Evolutionary conservation across 2,329 filamentous ascomycete genomes (phyloP).

Genomic region (Aspergillus sp.): DNA sequence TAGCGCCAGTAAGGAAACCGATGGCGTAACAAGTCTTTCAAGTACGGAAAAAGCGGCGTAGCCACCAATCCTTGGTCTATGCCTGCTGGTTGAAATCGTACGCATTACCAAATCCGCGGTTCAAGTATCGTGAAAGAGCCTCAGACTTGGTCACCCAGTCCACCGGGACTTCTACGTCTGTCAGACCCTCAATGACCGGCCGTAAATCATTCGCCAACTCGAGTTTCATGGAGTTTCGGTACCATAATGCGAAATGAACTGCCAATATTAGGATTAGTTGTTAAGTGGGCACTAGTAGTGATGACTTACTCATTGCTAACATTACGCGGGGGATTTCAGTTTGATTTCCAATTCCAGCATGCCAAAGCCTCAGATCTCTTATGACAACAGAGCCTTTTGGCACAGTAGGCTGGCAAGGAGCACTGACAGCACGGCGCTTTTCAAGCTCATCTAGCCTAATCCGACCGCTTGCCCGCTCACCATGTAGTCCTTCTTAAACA

Average conservation of each 20-base stretch:
- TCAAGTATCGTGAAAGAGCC: no score
- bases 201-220: no score
- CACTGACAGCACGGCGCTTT: constrained; percentile 34
- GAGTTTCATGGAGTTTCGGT: neutral
- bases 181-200: no score
- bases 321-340: neutral
- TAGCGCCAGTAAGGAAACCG: no score
- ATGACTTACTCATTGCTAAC: neutral
- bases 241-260: neutral
- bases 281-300: neutral
- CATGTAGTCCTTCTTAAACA: constrained; percentile 51
- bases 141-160: no score
- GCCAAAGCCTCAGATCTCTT: constrained; percentile 61
- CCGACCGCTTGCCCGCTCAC: constrained; percentile 51
- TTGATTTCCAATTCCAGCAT: constrained; percentile 41
- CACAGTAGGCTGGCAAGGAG: constrained; percentile 51
- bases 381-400: constrained; percentile 57
- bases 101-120: no score
- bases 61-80: no score
- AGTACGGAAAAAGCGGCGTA: no score
- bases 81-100: no score
- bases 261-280: neutral
- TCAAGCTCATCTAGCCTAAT: constrained; percentile 40
- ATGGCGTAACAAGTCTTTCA: no score
- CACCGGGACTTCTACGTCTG: no score